Base-by-base conservation (phyloP, 2,329 filamentous ascomycete species). In the Trichoderma sp. region DNA sequence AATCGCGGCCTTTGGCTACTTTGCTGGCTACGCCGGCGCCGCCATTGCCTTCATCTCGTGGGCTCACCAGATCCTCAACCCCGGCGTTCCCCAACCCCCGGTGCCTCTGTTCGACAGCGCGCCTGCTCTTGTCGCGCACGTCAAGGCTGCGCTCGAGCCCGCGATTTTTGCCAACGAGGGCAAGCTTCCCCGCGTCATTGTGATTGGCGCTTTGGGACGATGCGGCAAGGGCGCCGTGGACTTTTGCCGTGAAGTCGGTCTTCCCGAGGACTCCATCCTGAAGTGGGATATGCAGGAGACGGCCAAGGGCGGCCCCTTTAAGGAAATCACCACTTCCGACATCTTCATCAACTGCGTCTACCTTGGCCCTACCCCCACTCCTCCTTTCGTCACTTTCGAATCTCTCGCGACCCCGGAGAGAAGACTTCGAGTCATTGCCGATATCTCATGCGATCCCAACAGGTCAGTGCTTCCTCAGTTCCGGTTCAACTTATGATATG, bases 371-470 rank as follows among this genome's bases (percentile, higher is more conserved):
- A 48, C 21, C 4, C 26, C 26, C 12, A 14, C 44, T 6, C 56
- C 56, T 39, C 56, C 56, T n/a, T 59, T 59, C 12, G 28, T 30
- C 19, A 59, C 43, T 10, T 59, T 59, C 9, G 56, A 59, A n/a
- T 59, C 56, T 26, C 56, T 59, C 14, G 45, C 56, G 7, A 30
- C n/a, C n/a, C 56, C 56, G 0, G 28, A 48, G 0, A 59, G 56
- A 10, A 3, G 7, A 1, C 39, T 45, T 3, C 26, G 50, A 24
- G 28, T 62, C 2, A 47, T 62, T 19, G 34, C n/a, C 3, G 59
- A 34, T 24, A 28, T 47, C 19, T 14, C 7, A 6, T 54, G 47
- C 21, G 89, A 91, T 76, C 89, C 87, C 47, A 90, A 85, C 44
- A 52, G 50, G 50, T 52, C 12, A 15, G 50, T 15, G 10, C 17